Percentiles rank a stretch among this genome's conserved stretches.
phyloP scores from a whole-genome alignment of 2,329 filamentous ascomycete genomes.

The Venturia asperata region DNA sequence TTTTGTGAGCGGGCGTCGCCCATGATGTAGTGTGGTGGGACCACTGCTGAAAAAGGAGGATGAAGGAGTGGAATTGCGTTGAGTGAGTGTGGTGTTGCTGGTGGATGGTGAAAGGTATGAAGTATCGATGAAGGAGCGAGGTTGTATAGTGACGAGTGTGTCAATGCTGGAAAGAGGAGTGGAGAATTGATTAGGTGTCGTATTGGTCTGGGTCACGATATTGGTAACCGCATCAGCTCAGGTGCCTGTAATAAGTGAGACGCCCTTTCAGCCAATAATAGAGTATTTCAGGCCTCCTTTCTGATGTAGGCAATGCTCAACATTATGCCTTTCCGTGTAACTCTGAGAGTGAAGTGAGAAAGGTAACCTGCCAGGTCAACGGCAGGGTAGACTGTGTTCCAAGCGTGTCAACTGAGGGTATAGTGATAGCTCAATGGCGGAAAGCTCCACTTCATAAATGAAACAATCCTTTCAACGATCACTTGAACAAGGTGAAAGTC shows the following conservation, averaged over 20 bases:
- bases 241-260: conserved; percentile 5
- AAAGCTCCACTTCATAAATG: no score
- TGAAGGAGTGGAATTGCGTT: background rate
- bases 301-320: background rate
- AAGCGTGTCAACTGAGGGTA: background rate
- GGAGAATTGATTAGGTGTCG: background rate
- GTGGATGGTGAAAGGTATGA: background rate
- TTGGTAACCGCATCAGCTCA: background rate
- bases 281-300: background rate
- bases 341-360: background rate
- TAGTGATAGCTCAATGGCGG: no score
- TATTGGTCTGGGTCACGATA: conserved; percentile 2
- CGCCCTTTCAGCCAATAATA: background rate
- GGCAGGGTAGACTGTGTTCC: background rate
- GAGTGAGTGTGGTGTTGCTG: background rate
- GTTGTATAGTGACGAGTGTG: background rate
- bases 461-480: no score
- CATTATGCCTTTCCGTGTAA: background rate
- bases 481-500: no score
- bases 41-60: background rate
- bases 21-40: background rate
- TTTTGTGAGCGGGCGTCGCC: background rate
- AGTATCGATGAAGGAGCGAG: background rate
- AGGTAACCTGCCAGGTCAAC: background rate
- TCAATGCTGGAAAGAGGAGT: background rate